Evolutionary conservation across 192 early-diverging fungal species (phyloP).

Genomic region (Gaertneriomyces semiglobifer): DNA sequence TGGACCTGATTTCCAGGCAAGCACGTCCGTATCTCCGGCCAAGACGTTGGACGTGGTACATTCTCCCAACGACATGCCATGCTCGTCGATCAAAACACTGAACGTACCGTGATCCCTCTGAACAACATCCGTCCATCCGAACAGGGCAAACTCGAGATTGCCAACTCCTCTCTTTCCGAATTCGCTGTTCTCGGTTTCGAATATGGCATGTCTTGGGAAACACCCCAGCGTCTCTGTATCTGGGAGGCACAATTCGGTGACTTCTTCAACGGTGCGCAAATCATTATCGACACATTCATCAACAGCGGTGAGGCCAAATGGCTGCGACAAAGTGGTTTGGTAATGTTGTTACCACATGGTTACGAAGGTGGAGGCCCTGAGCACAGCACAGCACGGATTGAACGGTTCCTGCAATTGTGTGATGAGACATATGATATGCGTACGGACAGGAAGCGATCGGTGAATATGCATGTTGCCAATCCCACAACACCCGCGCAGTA

Average conservation of each 20-base stretch:
- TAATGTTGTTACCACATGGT: conserved; percentile 92
- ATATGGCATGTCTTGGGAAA: conserved; percentile 89
- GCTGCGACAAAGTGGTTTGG: conserved; percentile 86
- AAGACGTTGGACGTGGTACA: conserved; percentile 96
- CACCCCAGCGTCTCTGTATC: conserved; percentile 79
- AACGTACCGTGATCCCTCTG: conserved; percentile 80
- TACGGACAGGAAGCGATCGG: conserved; percentile 53
- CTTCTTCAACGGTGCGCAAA: conserved; percentile 95
- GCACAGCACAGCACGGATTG: conserved; percentile 86
- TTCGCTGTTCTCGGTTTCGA: conserved; percentile 96
- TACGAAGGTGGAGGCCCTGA: conserved; percentile 96
- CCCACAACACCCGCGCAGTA: conserved; percentile 92
- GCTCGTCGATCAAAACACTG: conserved; percentile 89
- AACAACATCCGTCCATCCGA: conserved; percentile 45
- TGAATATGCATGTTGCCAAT: conserved; percentile 90
- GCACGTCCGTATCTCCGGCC: conserved; percentile 90
- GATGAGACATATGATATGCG: conserved; percentile 71
- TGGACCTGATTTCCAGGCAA: background rate
- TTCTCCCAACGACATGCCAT: conserved; percentile 97
- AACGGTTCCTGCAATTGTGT: conserved; percentile 93
- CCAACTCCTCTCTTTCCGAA: conserved; percentile 89
- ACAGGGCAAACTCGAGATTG: conserved; percentile 75
- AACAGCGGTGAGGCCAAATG: conserved; percentile 89
- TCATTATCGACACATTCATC: conserved; percentile 91
- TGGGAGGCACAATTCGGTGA: conserved; percentile 99